Base-by-base conservation (phyloP, 305 asterid species). In the Fraxinus angustifolia region DNA sequence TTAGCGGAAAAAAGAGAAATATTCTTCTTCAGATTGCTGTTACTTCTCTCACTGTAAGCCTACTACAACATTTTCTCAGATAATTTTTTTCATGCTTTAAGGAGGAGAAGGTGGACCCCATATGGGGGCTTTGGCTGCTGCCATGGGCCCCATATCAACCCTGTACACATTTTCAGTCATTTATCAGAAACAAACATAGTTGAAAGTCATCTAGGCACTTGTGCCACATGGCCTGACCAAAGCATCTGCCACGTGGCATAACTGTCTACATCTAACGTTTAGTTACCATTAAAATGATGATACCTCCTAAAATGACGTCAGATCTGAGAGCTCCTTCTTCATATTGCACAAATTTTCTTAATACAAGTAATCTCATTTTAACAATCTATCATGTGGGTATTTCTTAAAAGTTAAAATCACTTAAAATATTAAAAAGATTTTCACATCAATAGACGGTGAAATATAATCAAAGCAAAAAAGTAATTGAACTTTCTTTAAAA, bases 221-320 rank as follows among this genome's bases (percentile, higher is more conserved):
- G 79, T 83, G 17, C 88, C 86, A 87, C 85, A 85, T 83, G 87
- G 87, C 84, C 74, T 78, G 82, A 78, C 89, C 79, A 56, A 78
- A 8, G 76, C 71, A 75, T 62, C 38, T 74, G 26, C 34, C 84
- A 88, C 85, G 87, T 87, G 88, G 83, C 84, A 19, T 60, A 85
- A 83, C 84, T 74, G 84, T 58, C 79, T 67, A 67, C 53, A 8
- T 30, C 74, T 72, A 83, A 85, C 84, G 76, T 86, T 78, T 78
- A 16, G 38, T 62, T 17, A 58, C 56, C 5, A 67, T 81, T 81
- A n/a, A 56, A 78, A 73, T 4, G 34, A 11, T 68, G 38, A 68
- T 68, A 68, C 10, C 21, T 68, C 74, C 17, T 21, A 16, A 76
- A 40, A 83, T 83, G 78, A 40, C 80, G 56, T 4, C 85, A 80